phyloP scores from a whole-genome alignment of 2,329 filamentous ascomycete species.

The Hypoxylon sp. region DNA sequence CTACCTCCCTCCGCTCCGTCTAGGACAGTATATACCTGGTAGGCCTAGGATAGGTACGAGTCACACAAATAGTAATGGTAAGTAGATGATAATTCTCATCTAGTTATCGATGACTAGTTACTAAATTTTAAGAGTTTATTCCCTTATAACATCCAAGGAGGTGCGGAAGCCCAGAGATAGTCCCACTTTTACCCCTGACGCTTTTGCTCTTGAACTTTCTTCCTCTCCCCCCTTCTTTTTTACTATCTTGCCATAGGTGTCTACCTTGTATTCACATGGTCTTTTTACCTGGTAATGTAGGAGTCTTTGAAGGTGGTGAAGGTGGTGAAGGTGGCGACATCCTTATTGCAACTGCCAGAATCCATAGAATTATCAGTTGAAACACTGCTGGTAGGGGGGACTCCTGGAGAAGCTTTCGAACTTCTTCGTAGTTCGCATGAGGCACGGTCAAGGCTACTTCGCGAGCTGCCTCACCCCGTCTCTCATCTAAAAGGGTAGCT shows the following conservation, averaged over 20 bases:
- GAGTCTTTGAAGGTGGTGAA: not conserved
- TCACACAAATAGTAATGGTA: too few species aligned
- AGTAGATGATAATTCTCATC: too few species aligned
- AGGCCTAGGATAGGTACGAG: too few species aligned
- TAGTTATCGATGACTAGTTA: too few species aligned
- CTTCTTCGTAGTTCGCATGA: conserved; percentile 5
- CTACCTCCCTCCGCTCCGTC: too few species aligned
- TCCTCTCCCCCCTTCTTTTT: not conserved
- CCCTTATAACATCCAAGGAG: too few species aligned
- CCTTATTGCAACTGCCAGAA: conserved; percentile 2
- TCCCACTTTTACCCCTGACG: not conserved
- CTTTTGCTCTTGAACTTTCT: not conserved
- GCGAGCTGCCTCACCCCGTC: not conserved
- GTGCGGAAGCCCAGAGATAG: not conserved
- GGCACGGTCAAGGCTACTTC: not conserved
- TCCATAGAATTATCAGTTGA: conserved; percentile 29
- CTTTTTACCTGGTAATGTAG: not conserved
- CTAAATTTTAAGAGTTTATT: too few species aligned
- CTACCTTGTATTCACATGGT: not conserved
- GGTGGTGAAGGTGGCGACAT: not conserved
- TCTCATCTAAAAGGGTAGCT: not conserved
- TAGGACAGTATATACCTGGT: too few species aligned
- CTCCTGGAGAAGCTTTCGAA: conserved; percentile 16
- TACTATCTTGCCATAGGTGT: not conserved
- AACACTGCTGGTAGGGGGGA: conserved; percentile 4